A percentile compares a stretch with the other conserved stretches of the same genome.
phyloP scores from a whole-genome alignment of 352 stramenopile species.

The Albugo candida region DNA sequence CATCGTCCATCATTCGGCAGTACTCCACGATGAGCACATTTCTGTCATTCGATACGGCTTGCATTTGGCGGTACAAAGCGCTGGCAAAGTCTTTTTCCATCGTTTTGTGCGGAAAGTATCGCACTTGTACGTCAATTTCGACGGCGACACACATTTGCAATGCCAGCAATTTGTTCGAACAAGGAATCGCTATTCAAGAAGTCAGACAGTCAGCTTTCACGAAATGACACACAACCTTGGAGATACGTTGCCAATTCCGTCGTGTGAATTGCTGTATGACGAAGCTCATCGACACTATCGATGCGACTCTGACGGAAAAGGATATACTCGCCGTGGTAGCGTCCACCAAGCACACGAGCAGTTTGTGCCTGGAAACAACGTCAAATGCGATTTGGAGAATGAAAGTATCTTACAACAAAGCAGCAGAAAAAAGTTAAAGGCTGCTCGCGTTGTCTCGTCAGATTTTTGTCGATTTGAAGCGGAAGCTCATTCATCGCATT shows the following conservation, averaged over 20 bases:
- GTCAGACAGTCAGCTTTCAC: background rate
- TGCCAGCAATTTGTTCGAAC: conserved; percentile 36
- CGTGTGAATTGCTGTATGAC: conserved; percentile 42
- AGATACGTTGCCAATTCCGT: conserved; percentile 36
- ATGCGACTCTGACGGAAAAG: conserved; percentile 48
- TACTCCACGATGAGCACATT: too few relatives aligned
- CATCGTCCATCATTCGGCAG: too few relatives aligned
- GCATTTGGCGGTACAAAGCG: conserved; percentile 5
- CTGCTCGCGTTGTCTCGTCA: conserved; percentile 28
- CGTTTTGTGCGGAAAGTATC: background rate
- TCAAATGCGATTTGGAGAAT: background rate
- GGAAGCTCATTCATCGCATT: conserved; percentile 46
- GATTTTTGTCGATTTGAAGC: conserved; percentile 12
- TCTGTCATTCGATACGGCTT: background rate
- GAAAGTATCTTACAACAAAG: background rate
- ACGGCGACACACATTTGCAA: conserved; percentile 24
- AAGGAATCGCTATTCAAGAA: conserved; percentile 25
- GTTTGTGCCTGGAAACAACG: conserved; percentile 26
- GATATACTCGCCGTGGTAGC: conserved; percentile 43
- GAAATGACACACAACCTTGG: conserved; percentile 5
- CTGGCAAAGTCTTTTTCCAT: background rate
- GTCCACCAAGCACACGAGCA: conserved; percentile 26
- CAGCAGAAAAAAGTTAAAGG: conserved; percentile 1
- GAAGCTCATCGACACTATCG: conserved; percentile 45
- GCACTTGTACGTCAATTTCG: too few relatives aligned